Evolutionary conservation across 495 filamentous ascomycete species (phyloP).

Genomic region (Beverwykella pulmonaria): DNA sequence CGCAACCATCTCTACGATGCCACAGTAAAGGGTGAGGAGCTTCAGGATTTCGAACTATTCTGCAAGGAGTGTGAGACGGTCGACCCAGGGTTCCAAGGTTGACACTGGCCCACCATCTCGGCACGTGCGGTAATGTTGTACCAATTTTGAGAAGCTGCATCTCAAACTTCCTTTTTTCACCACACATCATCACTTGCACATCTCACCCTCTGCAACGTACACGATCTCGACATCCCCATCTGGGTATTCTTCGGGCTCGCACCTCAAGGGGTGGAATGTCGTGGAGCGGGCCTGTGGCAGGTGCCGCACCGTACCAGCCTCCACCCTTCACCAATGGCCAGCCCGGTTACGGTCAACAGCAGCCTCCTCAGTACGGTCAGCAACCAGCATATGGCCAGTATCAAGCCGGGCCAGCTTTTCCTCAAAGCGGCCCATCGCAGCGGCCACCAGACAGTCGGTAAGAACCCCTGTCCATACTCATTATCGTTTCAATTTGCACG

Average conservation of each 20-base stretch:
- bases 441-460: constrained; percentile 34
- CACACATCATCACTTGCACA: background rate
- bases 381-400: constrained; percentile 29
- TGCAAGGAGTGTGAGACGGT: background rate
- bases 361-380: constrained; percentile 31
- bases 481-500: background rate
- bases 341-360: constrained; percentile 22
- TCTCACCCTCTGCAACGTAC: background rate
- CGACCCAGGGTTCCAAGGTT: background rate
- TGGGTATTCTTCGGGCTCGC: background rate
- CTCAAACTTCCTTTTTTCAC: background rate
- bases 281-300: constrained; percentile 32
- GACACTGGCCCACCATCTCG: constrained; percentile 1
- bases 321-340: constrained; percentile 24
- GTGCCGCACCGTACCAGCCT: constrained; percentile 31
- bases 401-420: constrained; percentile 19
- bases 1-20: background rate
- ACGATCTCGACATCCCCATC: background rate
- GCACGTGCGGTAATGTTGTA: constrained; percentile 9
- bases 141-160: constrained; percentile 10
- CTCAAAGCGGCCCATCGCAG: constrained; percentile 31
- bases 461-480: constrained; percentile 13
- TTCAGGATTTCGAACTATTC: background rate
- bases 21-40: background rate
- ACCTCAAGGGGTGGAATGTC: constrained; percentile 26